These are phyloP conservation scores for Phytophthora pluvialis DNA, from an alignment of 352 stramenopile species.

Conservation along the genomic window DNA sequence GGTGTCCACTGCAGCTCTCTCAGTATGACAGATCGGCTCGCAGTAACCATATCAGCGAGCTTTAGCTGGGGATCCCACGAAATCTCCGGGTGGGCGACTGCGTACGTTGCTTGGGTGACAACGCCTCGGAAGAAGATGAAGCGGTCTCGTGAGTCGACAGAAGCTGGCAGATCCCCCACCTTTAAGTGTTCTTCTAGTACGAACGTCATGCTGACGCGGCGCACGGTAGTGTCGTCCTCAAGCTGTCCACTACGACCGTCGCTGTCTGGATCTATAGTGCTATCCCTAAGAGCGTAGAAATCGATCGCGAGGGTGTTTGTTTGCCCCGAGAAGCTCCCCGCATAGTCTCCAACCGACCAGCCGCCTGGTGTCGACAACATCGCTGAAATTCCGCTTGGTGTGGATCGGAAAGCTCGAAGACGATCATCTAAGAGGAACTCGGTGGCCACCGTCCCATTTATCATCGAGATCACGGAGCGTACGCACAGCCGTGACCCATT, in stretches of 20 bases:
- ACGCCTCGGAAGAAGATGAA: conserved; percentile 17
- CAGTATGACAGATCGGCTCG: conserved; percentile 4
- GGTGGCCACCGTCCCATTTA: background rate
- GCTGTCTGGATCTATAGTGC: background rate
- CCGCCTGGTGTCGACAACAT: background rate
- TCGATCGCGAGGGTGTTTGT: background rate
- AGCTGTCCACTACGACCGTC: background rate
- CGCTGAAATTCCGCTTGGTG: conserved; percentile 4
- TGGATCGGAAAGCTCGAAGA: conserved; percentile 1
- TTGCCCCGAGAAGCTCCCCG: background rate
- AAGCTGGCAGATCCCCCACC: background rate
- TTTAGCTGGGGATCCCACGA: background rate
- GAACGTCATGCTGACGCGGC: conserved; percentile 13
- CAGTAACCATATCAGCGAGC: conserved; percentile 4
- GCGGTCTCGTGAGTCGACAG: background rate
- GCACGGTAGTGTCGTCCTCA: background rate
- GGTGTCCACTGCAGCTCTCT: conserved; percentile 16
- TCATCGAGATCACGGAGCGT: conserved; percentile 1
- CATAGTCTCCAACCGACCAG: conserved; percentile 4
- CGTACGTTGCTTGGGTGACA: conserved; percentile 1
- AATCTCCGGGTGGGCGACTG: background rate
- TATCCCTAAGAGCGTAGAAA: conserved; percentile 6
- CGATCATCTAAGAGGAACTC: conserved; percentile 1
- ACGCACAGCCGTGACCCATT: background rate
- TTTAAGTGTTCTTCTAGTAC: conserved; percentile 1